Conservation (phyloP, 331 rosid genomes). For the Cydonia oblonga region DNA sequence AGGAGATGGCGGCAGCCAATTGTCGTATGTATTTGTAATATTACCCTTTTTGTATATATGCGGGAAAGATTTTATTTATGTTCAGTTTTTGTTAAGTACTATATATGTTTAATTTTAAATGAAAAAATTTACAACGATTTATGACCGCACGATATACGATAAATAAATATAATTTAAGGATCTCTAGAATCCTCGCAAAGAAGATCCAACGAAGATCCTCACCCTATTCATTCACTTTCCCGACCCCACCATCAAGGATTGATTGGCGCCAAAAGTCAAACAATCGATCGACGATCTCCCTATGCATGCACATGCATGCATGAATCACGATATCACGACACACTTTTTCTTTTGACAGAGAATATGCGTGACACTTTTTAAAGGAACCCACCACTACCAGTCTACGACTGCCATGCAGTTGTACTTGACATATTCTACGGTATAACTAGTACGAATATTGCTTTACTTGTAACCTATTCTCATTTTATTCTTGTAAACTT, state of each 20-base stretch:
- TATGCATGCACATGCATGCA: not conserved
- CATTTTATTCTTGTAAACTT: no score
- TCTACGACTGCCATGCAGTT: not conserved
- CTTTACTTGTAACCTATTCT: no score
- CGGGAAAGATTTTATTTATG: no score
- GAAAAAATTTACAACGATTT: accelerated
- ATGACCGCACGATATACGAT: accelerated
- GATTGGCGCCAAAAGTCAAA: not conserved
- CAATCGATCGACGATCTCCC: not conserved
- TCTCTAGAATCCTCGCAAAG: accelerated
- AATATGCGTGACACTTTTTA: not conserved
- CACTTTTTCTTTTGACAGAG: not conserved
- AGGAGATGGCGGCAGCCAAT: not conserved
- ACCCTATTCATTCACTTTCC: not conserved
- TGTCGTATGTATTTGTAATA: not conserved
- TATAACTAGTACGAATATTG: no score
- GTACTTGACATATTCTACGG: not conserved
- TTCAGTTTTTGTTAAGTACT: accelerated
- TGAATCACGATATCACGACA: not conserved
- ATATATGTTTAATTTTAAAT: no score
- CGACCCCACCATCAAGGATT: slow-evolving; percentile 9
- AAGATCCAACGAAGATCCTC: no score
- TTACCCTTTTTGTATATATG: no score
- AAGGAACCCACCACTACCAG: not conserved
- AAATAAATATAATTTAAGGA: accelerated